phyloP scores from a whole-genome alignment of 192 early-diverging fungal species.

The Funneliformis geosporum region DNA sequence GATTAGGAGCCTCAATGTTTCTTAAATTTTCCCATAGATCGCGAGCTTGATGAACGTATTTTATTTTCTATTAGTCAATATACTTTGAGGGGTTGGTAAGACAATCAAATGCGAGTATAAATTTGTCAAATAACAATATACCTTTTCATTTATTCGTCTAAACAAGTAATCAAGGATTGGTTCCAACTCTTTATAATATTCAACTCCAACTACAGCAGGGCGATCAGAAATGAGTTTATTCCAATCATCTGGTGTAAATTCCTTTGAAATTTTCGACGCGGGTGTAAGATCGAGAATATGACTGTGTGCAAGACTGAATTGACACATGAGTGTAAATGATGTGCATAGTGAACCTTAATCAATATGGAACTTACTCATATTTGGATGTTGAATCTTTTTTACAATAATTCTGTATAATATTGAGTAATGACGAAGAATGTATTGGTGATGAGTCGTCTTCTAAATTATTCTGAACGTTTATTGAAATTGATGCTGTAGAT shows the following conservation, averaged over 20 bases:
- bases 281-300: slow-evolving; percentile 28
- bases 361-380: slow-evolving; percentile 23
- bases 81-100: not conserved
- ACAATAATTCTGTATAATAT: too few relatives aligned
- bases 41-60: slow-evolving; percentile 29
- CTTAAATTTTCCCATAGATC: slow-evolving; percentile 21
- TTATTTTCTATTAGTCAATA: not conserved
- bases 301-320: slow-evolving; percentile 31
- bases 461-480: too few relatives aligned
- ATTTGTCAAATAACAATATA: slow-evolving; percentile 6
- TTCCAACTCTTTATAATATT: slow-evolving; percentile 28
- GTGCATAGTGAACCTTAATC: not conserved
- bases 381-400: slow-evolving; percentile 6
- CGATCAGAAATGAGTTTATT: slow-evolving; percentile 14
- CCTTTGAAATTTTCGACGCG: slow-evolving; percentile 25
- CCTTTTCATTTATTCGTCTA: slow-evolving; percentile 3
- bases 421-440: too few relatives aligned
- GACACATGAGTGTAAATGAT: not conserved
- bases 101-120: not conserved
- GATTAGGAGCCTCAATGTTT: slow-evolving; percentile 15
- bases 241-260: slow-evolving; percentile 22
- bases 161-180: slow-evolving; percentile 25
- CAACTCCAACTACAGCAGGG: not conserved
- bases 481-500: too few relatives aligned
- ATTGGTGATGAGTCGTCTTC: too few relatives aligned